Evolutionary conservation across 202 grass and related monocot species (phyloP), one percentile per base, ranked within the genome.

Genomic region (Setaria italica): DNA sequence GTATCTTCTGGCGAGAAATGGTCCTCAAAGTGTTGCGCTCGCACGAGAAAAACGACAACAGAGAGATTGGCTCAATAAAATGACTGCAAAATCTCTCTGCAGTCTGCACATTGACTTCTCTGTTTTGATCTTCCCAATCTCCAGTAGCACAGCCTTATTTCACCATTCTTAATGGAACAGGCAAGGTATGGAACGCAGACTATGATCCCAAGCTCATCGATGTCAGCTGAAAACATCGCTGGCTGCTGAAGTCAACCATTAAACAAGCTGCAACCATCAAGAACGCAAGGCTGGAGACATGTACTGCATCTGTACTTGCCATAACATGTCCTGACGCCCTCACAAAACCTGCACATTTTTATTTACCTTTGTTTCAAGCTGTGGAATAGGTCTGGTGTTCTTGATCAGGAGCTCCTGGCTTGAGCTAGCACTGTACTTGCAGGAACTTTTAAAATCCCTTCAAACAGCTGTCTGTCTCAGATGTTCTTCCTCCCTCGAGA

Each of bases 41-140:
- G 42, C 58, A 74, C 13, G 74, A 79, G 80, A 87, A 53, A 90
- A 87, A 87, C 62, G 45, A 83, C 75, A 87, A 48, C 4, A 70
- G 43, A 60, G 39, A 41, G 6, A 63, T 53, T 9, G 4, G 45
- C 76, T 75, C 62, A 80, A 74, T 74, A 85, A 85, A 85, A 53
- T 9, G 30, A 53, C 15, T 74, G 84, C 21, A 62, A 70, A 83
- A 67, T 30, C 39, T 80, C 20, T 48, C 39, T 43, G 42, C 21
- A 46, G 30, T 55, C 30, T 74, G 72, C 72, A 54, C 29, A 45
- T 76, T 82, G 71, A 70, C 42, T 53, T 62, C 1, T 49, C 56
- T 19, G 69, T 60, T 74, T 62, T 11, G 50, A 79, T 55, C 70
- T 37, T 85, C 42, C 25, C 25, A 84, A 25, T 32, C 86, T 79